These are phyloP conservation scores for Aphanocladium album DNA, from an alignment of 2,329 filamentous ascomycete species.

Conservation along the genomic window DNA sequence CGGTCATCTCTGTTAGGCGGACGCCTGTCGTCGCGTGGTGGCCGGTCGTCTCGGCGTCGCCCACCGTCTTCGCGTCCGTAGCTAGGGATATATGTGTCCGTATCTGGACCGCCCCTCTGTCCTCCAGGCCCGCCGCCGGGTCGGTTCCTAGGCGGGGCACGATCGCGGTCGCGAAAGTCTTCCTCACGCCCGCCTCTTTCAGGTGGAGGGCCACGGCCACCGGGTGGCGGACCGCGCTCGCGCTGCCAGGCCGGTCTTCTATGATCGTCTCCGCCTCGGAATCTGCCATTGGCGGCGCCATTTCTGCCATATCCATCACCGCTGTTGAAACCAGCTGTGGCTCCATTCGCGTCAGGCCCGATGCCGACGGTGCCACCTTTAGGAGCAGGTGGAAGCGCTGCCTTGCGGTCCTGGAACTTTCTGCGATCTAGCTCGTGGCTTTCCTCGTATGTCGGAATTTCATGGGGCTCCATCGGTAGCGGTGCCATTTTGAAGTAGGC, in stretches of 20 bases:
- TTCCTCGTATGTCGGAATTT: conserved; percentile 88
- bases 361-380: conserved; percentile 86
- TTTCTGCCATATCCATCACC: conserved; percentile 45
- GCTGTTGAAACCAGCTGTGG: conserved; percentile 44
- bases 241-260: conserved; percentile 51
- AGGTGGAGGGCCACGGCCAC: conserved; percentile 4
- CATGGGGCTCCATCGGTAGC: conserved; percentile 72
- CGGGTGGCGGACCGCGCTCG: conserved; percentile 46
- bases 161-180: conserved; percentile 32
- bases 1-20: conserved; percentile 21
- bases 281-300: conserved; percentile 32
- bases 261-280: conserved; percentile 38
- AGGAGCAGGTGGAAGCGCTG: conserved; percentile 80
- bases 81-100: conserved; percentile 48
- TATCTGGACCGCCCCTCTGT: conserved; percentile 30
- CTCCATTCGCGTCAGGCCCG: conserved; percentile 49
- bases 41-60: conserved; percentile 24
- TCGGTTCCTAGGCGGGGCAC: conserved; percentile 30
- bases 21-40: conserved; percentile 15
- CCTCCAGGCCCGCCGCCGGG: conserved; percentile 26
- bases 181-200: conserved; percentile 42
- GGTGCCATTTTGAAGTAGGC: conserved; percentile 82
- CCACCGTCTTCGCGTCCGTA: conserved; percentile 34
- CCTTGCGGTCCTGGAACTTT: conserved; percentile 82
- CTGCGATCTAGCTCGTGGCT: conserved; percentile 94